Percentiles rank a stretch among this genome's conserved stretches.
Conservation (phyloP, 495 filamentous ascomycete species). For the Neurospora sp. region DNA sequence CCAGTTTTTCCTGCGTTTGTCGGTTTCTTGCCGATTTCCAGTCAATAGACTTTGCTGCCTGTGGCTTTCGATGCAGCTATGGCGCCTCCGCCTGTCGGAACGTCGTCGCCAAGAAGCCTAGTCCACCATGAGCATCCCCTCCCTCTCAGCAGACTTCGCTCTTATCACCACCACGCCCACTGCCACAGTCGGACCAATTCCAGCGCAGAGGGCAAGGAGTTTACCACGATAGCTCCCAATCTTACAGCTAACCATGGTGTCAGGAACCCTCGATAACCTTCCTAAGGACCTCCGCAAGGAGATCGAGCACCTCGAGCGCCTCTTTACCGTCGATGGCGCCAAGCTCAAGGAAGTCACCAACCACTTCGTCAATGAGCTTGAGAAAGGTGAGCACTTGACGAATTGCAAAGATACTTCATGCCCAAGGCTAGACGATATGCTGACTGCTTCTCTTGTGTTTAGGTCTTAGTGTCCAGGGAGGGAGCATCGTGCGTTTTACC, state of each 20-base stretch:
- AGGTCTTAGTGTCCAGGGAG: constrained; percentile 81
- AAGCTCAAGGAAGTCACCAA: constrained; percentile 84
- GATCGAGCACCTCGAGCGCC: constrained; percentile 76
- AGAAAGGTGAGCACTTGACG: constrained; percentile 51
- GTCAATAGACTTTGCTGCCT: neutral
- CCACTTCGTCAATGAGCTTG: constrained; percentile 81
- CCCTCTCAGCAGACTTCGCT: constrained; percentile 5
- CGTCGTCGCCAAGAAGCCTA: constrained; percentile 5
- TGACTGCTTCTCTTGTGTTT: neutral
- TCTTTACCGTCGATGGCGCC: constrained; percentile 65
- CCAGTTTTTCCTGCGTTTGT: neutral
- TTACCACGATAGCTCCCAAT: constrained; percentile 1
- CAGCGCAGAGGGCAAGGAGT: constrained; percentile 19
- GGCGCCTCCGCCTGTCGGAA: neutral
- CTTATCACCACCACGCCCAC: constrained; percentile 8
- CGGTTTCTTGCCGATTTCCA: neutral
- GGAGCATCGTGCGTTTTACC: constrained; percentile 70
- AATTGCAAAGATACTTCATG: neutral
- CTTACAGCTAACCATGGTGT: constrained; percentile 17
- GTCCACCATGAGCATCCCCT: constrained; percentile 5
- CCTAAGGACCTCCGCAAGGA: constrained; percentile 76
- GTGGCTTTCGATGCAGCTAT: neutral
- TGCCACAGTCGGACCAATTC: constrained; percentile 3
- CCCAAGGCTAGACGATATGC: neutral
- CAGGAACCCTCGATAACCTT: constrained; percentile 38